A percentile compares a stretch with the other conserved stretches of the same genome.
Evolutionary conservation across 2,329 filamentous ascomycete genomes (phyloP).

Genomic region (Xylaria multiplex): DNA sequence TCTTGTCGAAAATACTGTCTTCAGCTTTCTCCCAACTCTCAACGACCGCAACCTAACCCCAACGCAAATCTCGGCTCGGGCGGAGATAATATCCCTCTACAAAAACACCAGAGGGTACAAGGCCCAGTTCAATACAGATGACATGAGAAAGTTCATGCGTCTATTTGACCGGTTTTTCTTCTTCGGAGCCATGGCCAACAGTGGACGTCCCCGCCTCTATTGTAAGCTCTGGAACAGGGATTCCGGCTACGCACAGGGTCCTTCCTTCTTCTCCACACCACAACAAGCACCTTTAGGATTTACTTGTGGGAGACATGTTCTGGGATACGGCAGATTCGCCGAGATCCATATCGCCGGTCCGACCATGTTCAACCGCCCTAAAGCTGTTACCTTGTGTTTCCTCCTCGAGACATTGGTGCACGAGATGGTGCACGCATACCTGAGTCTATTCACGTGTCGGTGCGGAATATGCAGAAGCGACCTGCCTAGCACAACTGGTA

Average conservation of each 20-base stretch:
- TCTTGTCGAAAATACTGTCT: conserved; percentile 19
- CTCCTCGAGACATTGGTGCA: conserved; percentile 19
- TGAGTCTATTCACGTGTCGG: background rate
- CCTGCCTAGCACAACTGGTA: background rate
- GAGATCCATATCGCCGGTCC: conserved; percentile 11
- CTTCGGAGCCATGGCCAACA: conserved; percentile 13
- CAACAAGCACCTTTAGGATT: background rate
- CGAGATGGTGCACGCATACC: conserved; percentile 33
- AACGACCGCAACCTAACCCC: conserved; percentile 18
- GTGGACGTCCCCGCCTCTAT: background rate
- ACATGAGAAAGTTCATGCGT: background rate
- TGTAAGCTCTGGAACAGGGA: conserved; percentile 2
- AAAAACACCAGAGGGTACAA: background rate
- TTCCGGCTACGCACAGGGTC: background rate
- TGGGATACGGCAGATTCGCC: background rate
- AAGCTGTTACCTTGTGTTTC: background rate
- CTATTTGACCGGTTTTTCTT: conserved; percentile 19
- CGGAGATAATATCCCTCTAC: background rate
- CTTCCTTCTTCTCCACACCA: no score
- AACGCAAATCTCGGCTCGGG: background rate
- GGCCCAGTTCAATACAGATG: background rate
- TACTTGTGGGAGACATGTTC: background rate
- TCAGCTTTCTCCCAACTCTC: background rate
- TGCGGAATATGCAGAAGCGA: background rate
- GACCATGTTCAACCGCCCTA: background rate